A percentile compares a stretch with the other conserved stretches of the same genome.
Evolutionary conservation across 2,329 filamentous ascomycete species (phyloP).

Genomic region (Penicillium sp.): DNA sequence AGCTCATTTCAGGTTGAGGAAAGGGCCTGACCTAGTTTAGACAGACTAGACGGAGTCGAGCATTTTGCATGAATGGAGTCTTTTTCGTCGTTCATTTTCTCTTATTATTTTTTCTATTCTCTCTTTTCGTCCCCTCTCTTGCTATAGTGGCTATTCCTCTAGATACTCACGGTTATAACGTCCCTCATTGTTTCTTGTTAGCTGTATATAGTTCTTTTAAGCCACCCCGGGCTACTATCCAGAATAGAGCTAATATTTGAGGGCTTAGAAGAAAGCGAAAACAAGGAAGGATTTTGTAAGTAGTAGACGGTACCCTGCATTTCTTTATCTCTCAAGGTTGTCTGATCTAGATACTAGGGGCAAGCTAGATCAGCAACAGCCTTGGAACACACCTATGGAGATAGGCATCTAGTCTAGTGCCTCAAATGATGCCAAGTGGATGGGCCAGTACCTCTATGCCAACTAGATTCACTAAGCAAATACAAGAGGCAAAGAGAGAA

Average conservation of each 20-base stretch:
- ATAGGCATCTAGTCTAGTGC: not conserved
- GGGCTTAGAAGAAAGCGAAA: too few relatives aligned
- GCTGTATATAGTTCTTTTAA: too few relatives aligned
- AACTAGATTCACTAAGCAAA: not conserved
- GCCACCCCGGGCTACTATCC: not conserved
- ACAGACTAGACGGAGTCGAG: not conserved
- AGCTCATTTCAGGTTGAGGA: not conserved
- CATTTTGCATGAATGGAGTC: conserved; percentile 13
- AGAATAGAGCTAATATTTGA: not conserved
- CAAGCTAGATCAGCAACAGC: too few relatives aligned
- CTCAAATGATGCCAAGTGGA: not conserved
- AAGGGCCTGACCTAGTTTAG: not conserved
- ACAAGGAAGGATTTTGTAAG: too few relatives aligned
- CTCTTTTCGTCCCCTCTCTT: not conserved
- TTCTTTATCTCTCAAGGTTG: too few relatives aligned
- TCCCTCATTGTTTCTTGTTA: too few relatives aligned
- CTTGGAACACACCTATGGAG: too few relatives aligned
- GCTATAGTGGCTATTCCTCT: not conserved
- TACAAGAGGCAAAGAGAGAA: not conserved
- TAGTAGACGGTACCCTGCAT: too few relatives aligned
- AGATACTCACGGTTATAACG: not conserved
- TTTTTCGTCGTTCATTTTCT: not conserved
- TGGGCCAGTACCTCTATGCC: not conserved
- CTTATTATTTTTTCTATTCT: conserved; percentile 2
- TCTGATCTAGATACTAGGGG: too few relatives aligned